Conservation (phyloP, 2,329 filamentous ascomycete species). For the Sporothrix pallida region DNA sequence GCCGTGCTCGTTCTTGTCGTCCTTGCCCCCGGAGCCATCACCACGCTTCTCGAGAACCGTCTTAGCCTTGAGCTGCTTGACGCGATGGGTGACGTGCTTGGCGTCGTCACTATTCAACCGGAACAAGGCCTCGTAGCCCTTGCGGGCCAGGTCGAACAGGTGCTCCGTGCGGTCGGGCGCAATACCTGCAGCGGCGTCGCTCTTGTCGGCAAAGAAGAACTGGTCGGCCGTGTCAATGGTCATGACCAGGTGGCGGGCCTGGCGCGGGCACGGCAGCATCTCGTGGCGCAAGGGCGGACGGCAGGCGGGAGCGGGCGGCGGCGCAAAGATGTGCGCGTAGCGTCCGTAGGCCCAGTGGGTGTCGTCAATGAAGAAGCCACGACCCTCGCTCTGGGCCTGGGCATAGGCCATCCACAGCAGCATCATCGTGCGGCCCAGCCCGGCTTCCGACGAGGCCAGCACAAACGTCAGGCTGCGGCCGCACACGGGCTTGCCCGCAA, state of each 20-base stretch:
- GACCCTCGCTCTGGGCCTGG: slow-evolving; percentile 72
- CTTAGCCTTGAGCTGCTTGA: slow-evolving; percentile 60
- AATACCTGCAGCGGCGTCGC: slow-evolving; percentile 47
- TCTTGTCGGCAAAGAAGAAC: slow-evolving; percentile 59
- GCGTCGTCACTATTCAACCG: slow-evolving; percentile 69
- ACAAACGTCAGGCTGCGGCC: slow-evolving; percentile 76
- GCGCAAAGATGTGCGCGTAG: slow-evolving; percentile 73
- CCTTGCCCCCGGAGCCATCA: slow-evolving; percentile 41
- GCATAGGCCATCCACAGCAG: slow-evolving; percentile 85
- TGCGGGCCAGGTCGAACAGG: slow-evolving; percentile 70
- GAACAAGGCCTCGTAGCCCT: slow-evolving; percentile 77
- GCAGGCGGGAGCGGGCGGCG: slow-evolving; percentile 69
- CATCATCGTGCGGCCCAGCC: slow-evolving; percentile 77
- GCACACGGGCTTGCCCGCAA: slow-evolving; percentile 64
- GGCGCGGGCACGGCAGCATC: slow-evolving; percentile 79
- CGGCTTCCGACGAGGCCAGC: slow-evolving; percentile 75
- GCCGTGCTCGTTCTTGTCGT: slow-evolving; percentile 51
- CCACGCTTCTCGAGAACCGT: slow-evolving; percentile 45
- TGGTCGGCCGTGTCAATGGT: slow-evolving; percentile 70
- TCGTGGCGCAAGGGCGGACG: slow-evolving; percentile 74
- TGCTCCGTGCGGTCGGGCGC: slow-evolving; percentile 21
- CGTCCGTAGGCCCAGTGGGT: slow-evolving; percentile 81
- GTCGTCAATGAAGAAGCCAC: slow-evolving; percentile 85
- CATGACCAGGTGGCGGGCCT: slow-evolving; percentile 75
- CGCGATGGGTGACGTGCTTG: slow-evolving; percentile 66